A percentile compares a stretch with the other conserved stretches of the same genome.
These are phyloP conservation scores for Cryptomeria japonica DNA, from an alignment of 75 land plant genomes.

Conservation along the genomic window DNA sequence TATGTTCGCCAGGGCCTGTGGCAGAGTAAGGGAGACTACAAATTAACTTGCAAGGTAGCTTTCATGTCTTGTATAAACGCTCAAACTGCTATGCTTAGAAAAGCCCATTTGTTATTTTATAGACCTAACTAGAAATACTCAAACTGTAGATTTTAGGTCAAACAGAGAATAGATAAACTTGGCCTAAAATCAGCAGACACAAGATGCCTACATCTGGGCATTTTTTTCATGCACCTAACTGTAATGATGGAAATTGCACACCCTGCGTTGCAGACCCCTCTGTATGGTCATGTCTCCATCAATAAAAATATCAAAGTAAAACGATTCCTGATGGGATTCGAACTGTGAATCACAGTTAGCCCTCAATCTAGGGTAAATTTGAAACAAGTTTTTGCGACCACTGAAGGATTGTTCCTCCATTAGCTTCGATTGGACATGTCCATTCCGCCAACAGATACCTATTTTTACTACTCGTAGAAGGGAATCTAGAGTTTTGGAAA, in stretches of 20 bases:
- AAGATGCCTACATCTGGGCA: too few species aligned
- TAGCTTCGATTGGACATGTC: background rate
- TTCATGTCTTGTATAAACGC: too few species aligned
- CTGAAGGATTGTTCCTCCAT: background rate
- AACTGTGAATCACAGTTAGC: background rate
- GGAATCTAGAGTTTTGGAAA: background rate
- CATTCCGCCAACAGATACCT: background rate
- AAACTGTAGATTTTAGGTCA: too few species aligned
- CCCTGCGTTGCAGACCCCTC: background rate
- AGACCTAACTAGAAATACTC: too few species aligned
- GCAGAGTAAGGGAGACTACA: conserved; percentile 34
- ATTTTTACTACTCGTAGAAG: background rate
- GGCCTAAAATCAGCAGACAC: too few species aligned
- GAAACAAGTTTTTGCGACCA: background rate
- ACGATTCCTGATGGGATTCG: background rate
- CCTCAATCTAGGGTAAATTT: background rate
- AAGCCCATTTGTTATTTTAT: too few species aligned
- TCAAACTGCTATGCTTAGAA: too few species aligned
- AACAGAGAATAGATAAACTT: too few species aligned
- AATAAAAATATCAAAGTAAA: background rate
- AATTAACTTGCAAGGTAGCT: conserved; percentile 34
- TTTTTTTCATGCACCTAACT: too few species aligned
- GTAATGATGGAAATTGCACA: too few species aligned
- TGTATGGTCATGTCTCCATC: background rate
- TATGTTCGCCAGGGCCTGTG: conserved; percentile 52